A percentile compares a stretch with the other conserved stretches of the same genome.
phyloP scores from a whole-genome alignment of 2,329 filamentous ascomycete species.

The Aspergillus brunneoviolaceus region DNA sequence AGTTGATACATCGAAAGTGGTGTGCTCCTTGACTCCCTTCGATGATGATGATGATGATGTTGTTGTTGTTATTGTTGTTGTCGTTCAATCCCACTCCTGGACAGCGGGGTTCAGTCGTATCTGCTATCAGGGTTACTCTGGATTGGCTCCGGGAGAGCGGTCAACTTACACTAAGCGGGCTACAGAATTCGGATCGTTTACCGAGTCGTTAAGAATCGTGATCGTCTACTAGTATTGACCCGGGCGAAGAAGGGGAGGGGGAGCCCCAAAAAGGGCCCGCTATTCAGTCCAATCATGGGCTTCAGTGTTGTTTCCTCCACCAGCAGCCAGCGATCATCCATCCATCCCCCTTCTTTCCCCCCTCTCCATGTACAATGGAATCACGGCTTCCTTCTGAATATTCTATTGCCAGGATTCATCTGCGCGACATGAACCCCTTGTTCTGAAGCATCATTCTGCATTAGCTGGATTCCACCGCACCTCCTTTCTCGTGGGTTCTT shows the following conservation, averaged over 20 bases:
- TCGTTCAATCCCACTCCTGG: neutral
- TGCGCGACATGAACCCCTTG: constrained; percentile 33
- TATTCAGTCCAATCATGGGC: neutral
- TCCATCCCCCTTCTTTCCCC: no score
- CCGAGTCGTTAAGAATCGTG: constrained; percentile 18
- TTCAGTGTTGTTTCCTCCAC: neutral
- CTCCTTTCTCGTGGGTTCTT: constrained; percentile 5
- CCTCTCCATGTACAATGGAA: constrained; percentile 3
- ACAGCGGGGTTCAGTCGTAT: neutral
- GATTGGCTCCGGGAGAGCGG: constrained; percentile 15
- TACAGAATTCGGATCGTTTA: constrained; percentile 15
- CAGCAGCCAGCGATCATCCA: neutral
- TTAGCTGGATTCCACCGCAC: constrained; percentile 15
- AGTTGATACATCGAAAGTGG: constrained; percentile 6
- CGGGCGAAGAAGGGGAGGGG: constrained; percentile 4
- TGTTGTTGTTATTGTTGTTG: neutral
- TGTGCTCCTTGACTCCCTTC: neutral
- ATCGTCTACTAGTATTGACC: constrained; percentile 17
- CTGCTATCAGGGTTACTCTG: neutral
- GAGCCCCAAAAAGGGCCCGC: neutral
- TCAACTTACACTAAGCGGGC: constrained; percentile 10
- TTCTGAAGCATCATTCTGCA: constrained; percentile 24
- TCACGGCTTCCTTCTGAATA: constrained; percentile 9
- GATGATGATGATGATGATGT: no score
- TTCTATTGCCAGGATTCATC: constrained; percentile 24